Base-by-base conservation (phyloP, 371 early-diverging fungal species). In the Cokeromyces recurvatus region DNA sequence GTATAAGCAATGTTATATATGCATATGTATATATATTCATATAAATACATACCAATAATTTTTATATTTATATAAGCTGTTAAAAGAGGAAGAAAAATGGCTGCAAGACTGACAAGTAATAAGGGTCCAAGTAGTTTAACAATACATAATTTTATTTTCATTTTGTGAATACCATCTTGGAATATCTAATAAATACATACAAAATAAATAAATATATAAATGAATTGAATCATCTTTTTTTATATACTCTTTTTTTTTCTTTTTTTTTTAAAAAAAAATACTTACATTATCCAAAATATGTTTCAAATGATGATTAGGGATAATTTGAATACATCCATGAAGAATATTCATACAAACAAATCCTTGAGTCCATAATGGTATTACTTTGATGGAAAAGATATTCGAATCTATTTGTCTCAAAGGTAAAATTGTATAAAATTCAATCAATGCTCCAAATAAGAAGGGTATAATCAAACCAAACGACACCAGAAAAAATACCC, bases 351-450 rank as follows among this genome's bases (percentile, higher is more conserved):
- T 64, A 32, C 62, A 68, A 4, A 67, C 43, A 21, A 75, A 32
- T 8, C 79, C 79, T 24, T 63, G 37, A 9, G 70, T 63, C 79
- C 76, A 78, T 46, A 73, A 61, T 16, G 69, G 48, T 6, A 66
- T 27, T 35, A 68, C 41, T 32, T 70, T 57, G 8, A 81, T 48
- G 0, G 51, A 53, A 12, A 58, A 53, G 1, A 57, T 31, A 1
- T 62, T 49, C 11, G 51, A 24, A 38, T 48, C 52, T 4, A 64
- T 32, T 23, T 56, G 38, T 8, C 57, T 52, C 36, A 73, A 46
- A 2, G 83, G 81, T 15, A 76, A 36, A 29, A 74, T 50, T 16
- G 77, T 16, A 43, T 79, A 80, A 11, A 83, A 49, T 35, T 83
- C 77, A 22, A 68, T 48, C 22, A 75, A 22, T 21, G 72, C 39